Evolutionary conservation across 371 early-diverging fungal species (phyloP).

Genomic region (Phascolomyces articulosus): DNA sequence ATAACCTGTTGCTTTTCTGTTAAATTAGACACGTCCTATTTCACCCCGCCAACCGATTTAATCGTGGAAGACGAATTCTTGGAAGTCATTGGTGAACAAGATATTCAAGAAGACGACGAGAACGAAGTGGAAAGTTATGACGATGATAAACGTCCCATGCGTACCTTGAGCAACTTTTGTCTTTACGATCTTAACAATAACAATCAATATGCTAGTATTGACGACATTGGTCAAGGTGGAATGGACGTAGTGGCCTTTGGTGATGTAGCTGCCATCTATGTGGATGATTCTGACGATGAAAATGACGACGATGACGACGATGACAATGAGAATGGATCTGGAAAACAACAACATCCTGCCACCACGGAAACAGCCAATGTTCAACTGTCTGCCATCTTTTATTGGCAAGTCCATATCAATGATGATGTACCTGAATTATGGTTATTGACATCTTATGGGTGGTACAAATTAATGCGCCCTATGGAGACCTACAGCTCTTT

Average conservation of each 20-base stretch:
- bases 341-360: conserved; percentile 20
- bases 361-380: conserved; percentile 21
- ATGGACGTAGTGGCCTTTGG: conserved; percentile 40
- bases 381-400: conserved; percentile 43
- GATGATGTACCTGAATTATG: conserved; percentile 46
- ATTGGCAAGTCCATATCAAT: conserved; percentile 39
- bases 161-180: conserved; percentile 45
- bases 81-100: conserved; percentile 50
- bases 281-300: conserved; percentile 26
- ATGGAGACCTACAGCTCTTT: conserved; percentile 25
- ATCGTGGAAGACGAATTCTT: conserved; percentile 34
- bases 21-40: not conserved
- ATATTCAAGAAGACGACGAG: not conserved
- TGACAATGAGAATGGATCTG: conserved; percentile 25
- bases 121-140: conserved; percentile 14
- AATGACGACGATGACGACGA: conserved; percentile 30
- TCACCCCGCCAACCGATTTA: not conserved
- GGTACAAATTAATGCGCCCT: conserved; percentile 52
- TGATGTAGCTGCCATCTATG: conserved; percentile 35
- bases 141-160: conserved; percentile 37
- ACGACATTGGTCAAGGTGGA: conserved; percentile 36
- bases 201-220: conserved; percentile 30
- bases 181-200: conserved; percentile 38
- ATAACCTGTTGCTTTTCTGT: not conserved
- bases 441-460: conserved; percentile 50